These are phyloP conservation scores for Paraphoma sp. DNA, from an alignment of 2,329 filamentous ascomycete genomes.

Conservation along the genomic window DNA sequence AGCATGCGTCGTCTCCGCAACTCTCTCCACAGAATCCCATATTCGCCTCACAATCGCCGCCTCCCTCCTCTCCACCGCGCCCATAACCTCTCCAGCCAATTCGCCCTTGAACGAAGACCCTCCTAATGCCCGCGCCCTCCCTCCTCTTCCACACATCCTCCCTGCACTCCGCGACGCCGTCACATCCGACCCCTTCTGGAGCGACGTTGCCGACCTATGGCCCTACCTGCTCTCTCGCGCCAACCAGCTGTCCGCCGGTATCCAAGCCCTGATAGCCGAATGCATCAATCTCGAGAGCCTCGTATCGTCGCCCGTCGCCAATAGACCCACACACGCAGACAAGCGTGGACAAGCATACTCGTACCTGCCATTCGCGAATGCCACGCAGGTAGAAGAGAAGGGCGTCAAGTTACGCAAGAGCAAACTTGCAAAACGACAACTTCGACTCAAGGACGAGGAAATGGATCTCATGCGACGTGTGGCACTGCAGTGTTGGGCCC, in stretches of 20 bases:
- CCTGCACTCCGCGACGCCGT: conserved; percentile 51
- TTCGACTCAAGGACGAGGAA: conserved; percentile 52
- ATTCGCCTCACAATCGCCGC: conserved; percentile 57
- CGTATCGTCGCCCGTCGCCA: conserved; percentile 38
- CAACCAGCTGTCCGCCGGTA: conserved; percentile 49
- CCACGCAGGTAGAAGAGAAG: conserved; percentile 20
- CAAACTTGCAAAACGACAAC: conserved; percentile 55
- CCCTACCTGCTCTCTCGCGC: conserved; percentile 54
- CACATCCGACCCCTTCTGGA: conserved; percentile 52
- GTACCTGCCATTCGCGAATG: conserved; percentile 10
- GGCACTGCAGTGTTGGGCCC: conserved; percentile 53
- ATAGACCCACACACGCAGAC: conserved; percentile 17
- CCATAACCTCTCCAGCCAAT: conserved; percentile 13
- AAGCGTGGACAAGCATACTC: conserved; percentile 30
- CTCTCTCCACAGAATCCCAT: conserved; percentile 56
- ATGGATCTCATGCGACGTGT: conserved; percentile 51
- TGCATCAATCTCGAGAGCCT: conserved; percentile 52
- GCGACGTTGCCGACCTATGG: conserved; percentile 48
- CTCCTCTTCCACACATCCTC: conserved; percentile 48
- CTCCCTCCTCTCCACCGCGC: conserved; percentile 51
- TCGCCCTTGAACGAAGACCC: conserved; percentile 20
- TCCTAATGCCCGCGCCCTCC: conserved; percentile 24
- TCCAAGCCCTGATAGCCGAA: conserved; percentile 55
- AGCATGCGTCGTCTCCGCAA: conserved; percentile 54
- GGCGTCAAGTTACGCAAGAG: conserved; percentile 45